A percentile compares a stretch with the other conserved stretches of the same genome.
Evolutionary conservation across 2,329 filamentous ascomycete genomes (phyloP).

Genomic region (Claviceps sp.): DNA sequence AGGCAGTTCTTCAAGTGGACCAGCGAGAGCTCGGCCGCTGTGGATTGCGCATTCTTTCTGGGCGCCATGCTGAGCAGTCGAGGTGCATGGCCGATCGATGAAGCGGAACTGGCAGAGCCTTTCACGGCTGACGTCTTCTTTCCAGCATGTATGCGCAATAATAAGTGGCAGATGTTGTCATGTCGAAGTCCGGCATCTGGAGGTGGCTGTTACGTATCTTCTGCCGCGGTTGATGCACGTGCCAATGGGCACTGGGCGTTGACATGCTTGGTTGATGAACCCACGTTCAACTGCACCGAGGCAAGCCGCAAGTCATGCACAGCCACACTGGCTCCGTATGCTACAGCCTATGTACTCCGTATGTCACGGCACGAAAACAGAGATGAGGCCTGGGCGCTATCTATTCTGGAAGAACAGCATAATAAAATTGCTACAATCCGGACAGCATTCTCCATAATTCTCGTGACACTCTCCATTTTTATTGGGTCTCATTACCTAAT

Average conservation of each 20-base stretch:
- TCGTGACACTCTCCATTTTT: no score
- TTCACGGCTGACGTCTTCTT: background rate
- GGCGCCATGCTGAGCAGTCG: slow-evolving; percentile 27
- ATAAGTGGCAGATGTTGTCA: background rate
- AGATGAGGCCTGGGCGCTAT: no score
- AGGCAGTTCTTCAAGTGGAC: slow-evolving; percentile 87
- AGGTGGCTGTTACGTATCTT: background rate
- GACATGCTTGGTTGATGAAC: background rate
- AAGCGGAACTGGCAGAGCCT: background rate
- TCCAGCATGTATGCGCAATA: background rate
- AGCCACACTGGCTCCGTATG: background rate
- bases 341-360: no score
- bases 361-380: no score
- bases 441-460: no score
- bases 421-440: no score
- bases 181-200: background rate
- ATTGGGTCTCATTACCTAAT: no score
- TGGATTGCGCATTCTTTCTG: slow-evolving; percentile 44
- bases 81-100: slow-evolving; percentile 1
- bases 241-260: background rate
- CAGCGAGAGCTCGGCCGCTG: slow-evolving; percentile 70
- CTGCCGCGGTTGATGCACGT: background rate
- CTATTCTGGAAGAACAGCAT: no score
- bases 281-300: no score
- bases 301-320: background rate